Evolutionary conservation across 345 rosid genomes (phyloP), one percentile per base, ranked within the genome.

Genomic region (Arabidopsis suecica): DNA sequence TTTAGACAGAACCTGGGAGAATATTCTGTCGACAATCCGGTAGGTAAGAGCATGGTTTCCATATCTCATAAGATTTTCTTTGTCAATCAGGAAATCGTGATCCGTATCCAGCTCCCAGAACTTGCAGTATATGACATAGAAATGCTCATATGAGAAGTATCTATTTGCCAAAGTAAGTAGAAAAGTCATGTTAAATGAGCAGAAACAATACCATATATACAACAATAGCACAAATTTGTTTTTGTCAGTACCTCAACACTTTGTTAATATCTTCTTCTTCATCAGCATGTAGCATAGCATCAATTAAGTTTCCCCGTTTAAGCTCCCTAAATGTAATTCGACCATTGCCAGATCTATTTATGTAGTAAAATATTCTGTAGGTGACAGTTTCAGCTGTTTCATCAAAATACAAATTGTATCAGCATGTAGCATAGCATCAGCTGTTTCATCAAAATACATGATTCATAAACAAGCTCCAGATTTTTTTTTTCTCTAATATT

Each of bases 191-290:
- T 9, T 49, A 62, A 63, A 68, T 2, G 2, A 63, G 42, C 9
- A 5, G 67, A 66, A 48, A 69, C 14, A 16, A 61, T 61, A 55
- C 38, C 36, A 37, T 28, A 28, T 0, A 28, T 36, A 67, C 13
- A 75, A 30, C 47, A 61, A 50, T 33, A 53, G 54, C 9, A 38
- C 13, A 0, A 37, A 33, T 41, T 49, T 28, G 18, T 22, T 51
- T 65, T 23, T 3, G 1, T 49, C 38, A 67, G 76, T 80, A 96
- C 99, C 98, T 95, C 86, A 95, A 80, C 47, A 95, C 96, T 86
- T 95, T 95, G 87, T 95, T 95, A 76, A 95, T 95, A 79, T 95
- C 99, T 69, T 95, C 99, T 87, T 92, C 99, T 82, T 93, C 94
- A 42, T 95, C 98, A 42, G 91, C 98, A 84, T 92, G 90, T 57